A percentile compares a stretch with the other conserved stretches of the same genome.
Conservation (phyloP, 2,329 filamentous ascomycete species). For the Cladosporium sp. region DNA sequence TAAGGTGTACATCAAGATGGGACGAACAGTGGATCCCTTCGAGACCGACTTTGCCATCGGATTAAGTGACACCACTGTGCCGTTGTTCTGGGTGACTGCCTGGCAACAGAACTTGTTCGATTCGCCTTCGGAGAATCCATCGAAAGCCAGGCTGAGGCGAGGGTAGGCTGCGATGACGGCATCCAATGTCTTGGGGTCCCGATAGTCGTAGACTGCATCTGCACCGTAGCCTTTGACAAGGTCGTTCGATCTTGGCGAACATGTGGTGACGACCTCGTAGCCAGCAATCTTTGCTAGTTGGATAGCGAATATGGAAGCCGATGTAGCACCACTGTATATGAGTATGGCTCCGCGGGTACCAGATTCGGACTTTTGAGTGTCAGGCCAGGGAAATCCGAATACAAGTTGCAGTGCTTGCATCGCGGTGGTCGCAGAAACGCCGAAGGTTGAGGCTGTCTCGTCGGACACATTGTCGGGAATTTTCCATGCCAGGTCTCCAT, state of each 20-base stretch:
- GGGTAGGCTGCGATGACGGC: not conserved
- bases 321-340: conserved; percentile 52
- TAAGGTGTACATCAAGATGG: not conserved
- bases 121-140: not conserved
- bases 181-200: conserved; percentile 35
- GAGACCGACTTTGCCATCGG: not conserved
- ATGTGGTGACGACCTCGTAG: conserved; percentile 40
- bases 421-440: conserved; percentile 47
- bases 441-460: conserved; percentile 52
- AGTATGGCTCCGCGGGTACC: conserved; percentile 35
- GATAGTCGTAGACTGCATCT: conserved; percentile 52
- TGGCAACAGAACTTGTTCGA: not conserved
- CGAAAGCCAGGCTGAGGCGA: not conserved
- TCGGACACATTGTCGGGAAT: conserved; percentile 49
- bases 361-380: conserved; percentile 20
- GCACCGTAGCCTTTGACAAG: conserved; percentile 49
- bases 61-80: not conserved
- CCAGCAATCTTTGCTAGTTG: conserved; percentile 46
- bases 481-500: conserved; percentile 46
- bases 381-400: conserved; percentile 46
- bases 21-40: not conserved
- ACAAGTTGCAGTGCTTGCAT: conserved; percentile 33
- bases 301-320: conserved; percentile 48
- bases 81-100: not conserved
- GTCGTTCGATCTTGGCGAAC: conserved; percentile 51